phyloP scores from a whole-genome alignment of 2,329 filamentous ascomycete species.

The Beauveria brongniartii region DNA sequence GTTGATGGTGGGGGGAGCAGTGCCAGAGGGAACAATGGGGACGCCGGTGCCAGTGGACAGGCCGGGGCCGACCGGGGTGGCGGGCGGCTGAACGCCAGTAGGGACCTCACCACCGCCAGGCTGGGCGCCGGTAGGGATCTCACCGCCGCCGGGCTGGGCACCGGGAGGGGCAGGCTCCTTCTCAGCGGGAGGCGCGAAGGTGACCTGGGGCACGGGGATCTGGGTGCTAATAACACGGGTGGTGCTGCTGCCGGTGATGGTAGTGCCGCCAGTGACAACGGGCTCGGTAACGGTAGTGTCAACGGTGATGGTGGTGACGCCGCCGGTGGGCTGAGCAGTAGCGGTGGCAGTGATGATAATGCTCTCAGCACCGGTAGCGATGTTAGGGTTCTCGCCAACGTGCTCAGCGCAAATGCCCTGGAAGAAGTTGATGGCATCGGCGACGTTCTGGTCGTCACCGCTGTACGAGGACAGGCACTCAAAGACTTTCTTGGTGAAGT shows the following conservation, averaged over 20 bases:
- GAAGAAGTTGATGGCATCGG: slow-evolving; percentile 71
- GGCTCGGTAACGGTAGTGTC: slow-evolving; percentile 40
- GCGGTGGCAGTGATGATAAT: slow-evolving; percentile 49
- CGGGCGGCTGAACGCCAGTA: slow-evolving; percentile 2
- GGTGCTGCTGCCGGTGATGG: slow-evolving; percentile 35
- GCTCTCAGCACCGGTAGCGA: slow-evolving; percentile 66
- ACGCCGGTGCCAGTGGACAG: too few species aligned
- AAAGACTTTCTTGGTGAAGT: slow-evolving; percentile 73
- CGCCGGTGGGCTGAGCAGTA: slow-evolving; percentile 36
- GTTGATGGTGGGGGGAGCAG: slow-evolving; percentile 27
- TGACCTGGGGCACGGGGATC: slow-evolving; percentile 45
- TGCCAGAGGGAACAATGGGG: slow-evolving; percentile 23
- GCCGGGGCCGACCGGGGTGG: slow-evolving; percentile 3
- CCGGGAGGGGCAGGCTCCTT: slow-evolving; percentile 9
- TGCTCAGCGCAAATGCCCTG: slow-evolving; percentile 81
- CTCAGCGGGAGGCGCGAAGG: slow-evolving; percentile 32
- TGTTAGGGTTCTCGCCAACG: slow-evolving; percentile 70
- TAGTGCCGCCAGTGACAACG: slow-evolving; percentile 40
- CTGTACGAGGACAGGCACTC: slow-evolving; percentile 65
- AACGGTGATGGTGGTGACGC: slow-evolving; percentile 45
- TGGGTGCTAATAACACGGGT: slow-evolving; percentile 44
- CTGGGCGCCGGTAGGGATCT: slow-evolving; percentile 17
- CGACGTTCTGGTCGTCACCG: slow-evolving; percentile 55
- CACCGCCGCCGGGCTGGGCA: background rate
- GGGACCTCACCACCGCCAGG: background rate